These are phyloP conservation scores for Spiromastix sp. DNA, from an alignment of 2,329 filamentous ascomycete species.

Conservation along the genomic window DNA sequence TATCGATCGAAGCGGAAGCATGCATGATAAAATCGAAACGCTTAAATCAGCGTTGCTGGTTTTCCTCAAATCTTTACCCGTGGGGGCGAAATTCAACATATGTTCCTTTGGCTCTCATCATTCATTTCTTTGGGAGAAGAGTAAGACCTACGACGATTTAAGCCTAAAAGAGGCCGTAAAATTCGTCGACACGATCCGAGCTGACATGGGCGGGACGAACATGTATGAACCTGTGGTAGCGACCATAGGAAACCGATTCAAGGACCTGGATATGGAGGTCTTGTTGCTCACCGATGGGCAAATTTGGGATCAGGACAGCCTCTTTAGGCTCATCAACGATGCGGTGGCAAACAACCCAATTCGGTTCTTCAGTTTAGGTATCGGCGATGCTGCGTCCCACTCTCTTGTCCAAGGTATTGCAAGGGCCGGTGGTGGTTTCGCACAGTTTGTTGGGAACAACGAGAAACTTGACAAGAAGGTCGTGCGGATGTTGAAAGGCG, in stretches of 20 bases:
- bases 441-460: slow-evolving; percentile 50
- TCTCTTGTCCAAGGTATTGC: slow-evolving; percentile 50
- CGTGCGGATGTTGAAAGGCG: slow-evolving; percentile 63
- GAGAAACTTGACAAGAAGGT: slow-evolving; percentile 61
- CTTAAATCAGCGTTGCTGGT: slow-evolving; percentile 42
- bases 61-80: slow-evolving; percentile 49
- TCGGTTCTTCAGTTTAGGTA: slow-evolving; percentile 46
- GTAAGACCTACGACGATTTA: slow-evolving; percentile 35
- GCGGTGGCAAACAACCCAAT: slow-evolving; percentile 34
- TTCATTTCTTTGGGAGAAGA: slow-evolving; percentile 39
- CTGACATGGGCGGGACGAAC: slow-evolving; percentile 45
- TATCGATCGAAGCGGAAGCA: slow-evolving; percentile 60
- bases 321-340: slow-evolving; percentile 41
- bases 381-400: slow-evolving; percentile 45
- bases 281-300: slow-evolving; percentile 49
- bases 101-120: slow-evolving; percentile 44
- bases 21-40: slow-evolving; percentile 37
- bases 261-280: slow-evolving; percentile 40
- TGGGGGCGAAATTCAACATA: slow-evolving; percentile 48
- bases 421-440: slow-evolving; percentile 47
- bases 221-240: slow-evolving; percentile 39
- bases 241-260: slow-evolving; percentile 36
- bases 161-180: slow-evolving; percentile 35
- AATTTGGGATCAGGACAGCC: slow-evolving; percentile 38
- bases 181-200: slow-evolving; percentile 33